phyloP scores from a whole-genome alignment of 139 green algal species.

The Dunaliella sp. region DNA sequence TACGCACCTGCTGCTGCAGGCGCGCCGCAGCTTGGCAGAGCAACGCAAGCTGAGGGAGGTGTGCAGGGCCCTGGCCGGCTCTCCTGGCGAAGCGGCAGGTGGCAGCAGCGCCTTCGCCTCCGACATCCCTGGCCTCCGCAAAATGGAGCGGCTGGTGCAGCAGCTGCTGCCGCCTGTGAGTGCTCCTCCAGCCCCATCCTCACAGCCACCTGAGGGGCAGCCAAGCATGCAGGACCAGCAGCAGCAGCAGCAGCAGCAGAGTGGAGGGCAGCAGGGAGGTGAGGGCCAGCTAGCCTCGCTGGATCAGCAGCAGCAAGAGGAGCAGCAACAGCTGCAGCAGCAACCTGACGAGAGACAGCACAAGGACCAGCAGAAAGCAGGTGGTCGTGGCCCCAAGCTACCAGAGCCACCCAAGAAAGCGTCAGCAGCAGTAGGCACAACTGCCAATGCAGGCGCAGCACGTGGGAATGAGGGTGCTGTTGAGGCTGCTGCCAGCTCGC shows the following conservation, averaged over 20 bases:
- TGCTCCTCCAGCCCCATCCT: not conserved
- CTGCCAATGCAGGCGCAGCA: no score
- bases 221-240: not conserved
- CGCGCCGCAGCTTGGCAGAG: constrained; percentile 14
- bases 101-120: not conserved
- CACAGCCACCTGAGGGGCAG: not conserved
- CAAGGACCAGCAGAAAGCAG: no score
- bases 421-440: no score
- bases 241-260: not conserved
- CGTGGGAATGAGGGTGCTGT: no score
- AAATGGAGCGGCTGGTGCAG: constrained; percentile 36
- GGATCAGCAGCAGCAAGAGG: not conserved
- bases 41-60: constrained; percentile 27
- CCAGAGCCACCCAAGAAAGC: no score
- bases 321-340: not conserved
- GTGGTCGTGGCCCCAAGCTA: no score
- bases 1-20: not conserved
- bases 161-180: constrained; percentile 8
- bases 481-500: not conserved
- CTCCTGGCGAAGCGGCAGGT: not conserved
- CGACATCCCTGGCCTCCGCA: constrained; percentile 15
- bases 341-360: not conserved
- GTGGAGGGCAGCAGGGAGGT: not conserved
- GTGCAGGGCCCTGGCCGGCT: constrained; percentile 12
- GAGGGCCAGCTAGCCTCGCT: not conserved